Evolutionary conservation across 345 rosid species (phyloP).

Genomic region (Eucalyptus albens): DNA sequence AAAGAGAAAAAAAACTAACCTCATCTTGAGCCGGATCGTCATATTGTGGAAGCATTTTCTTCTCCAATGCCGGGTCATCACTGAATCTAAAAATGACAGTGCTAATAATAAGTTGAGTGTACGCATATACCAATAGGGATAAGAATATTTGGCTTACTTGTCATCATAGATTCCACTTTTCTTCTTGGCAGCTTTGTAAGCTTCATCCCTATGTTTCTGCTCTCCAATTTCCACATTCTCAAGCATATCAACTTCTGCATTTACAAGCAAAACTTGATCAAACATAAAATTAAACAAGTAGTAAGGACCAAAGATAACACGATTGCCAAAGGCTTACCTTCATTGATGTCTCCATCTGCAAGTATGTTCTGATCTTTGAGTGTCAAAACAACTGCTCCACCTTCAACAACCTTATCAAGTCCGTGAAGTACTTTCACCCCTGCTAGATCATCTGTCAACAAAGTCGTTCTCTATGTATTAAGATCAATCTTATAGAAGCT

Average conservation of each 20-base stretch:
- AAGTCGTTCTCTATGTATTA: not conserved
- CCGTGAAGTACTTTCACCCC: slow-evolving; percentile 93
- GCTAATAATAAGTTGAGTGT: not conserved
- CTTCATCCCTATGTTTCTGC: slow-evolving; percentile 82
- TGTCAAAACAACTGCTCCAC: slow-evolving; percentile 94
- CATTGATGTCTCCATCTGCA: slow-evolving; percentile 70
- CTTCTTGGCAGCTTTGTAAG: slow-evolving; percentile 89
- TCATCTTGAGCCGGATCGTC: slow-evolving; percentile 68
- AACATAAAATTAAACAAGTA: not conserved
- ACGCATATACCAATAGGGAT: not conserved
- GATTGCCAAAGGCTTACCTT: slow-evolving; percentile 36
- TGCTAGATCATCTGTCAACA: slow-evolving; percentile 54
- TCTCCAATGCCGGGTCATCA: slow-evolving; percentile 64
- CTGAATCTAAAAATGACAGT: slow-evolving; percentile 46
- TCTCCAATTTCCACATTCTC: slow-evolving; percentile 98
- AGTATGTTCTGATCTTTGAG: slow-evolving; percentile 89
- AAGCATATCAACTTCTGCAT: slow-evolving; percentile 87
- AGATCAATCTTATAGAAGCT: not conserved
- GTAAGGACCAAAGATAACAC: not conserved
- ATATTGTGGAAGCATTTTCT: slow-evolving; percentile 90
- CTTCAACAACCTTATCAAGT: slow-evolving; percentile 83
- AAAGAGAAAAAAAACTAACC: slow-evolving; percentile 17
- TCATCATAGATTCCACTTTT: slow-evolving; percentile 71
- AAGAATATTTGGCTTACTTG: slow-evolving; percentile 38
- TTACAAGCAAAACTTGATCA: slow-evolving; percentile 10